phyloP scores from a whole-genome alignment of 805 yeast genomes.

The baker's yeast (Saccharomyces cerevisiae) region DNA sequence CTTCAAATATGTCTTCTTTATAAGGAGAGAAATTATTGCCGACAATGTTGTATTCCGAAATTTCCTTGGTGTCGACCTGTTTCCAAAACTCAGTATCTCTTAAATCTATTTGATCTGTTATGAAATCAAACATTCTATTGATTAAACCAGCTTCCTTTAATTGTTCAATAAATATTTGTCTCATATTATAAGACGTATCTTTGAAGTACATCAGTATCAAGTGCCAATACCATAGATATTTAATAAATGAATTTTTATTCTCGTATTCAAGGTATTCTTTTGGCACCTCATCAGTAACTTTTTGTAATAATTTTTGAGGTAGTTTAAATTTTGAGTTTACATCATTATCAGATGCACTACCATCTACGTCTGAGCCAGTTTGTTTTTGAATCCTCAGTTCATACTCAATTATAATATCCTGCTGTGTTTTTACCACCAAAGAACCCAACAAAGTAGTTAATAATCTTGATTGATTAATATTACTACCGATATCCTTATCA shows the following conservation, averaged over 20 bases:
- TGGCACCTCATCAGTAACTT: conserved; percentile 25
- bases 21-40: conserved; percentile 17
- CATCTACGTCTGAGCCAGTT: conserved; percentile 6
- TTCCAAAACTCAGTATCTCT: conserved; percentile 21
- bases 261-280: conserved; percentile 36
- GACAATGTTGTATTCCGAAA: conserved; percentile 14
- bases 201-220: conserved; percentile 54
- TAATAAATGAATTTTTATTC: conserved; percentile 31
- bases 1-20: conserved; percentile 20
- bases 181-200: conserved; percentile 55
- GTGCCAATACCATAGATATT: conserved; percentile 62
- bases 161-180: conserved; percentile 52
- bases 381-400: conserved; percentile 41
- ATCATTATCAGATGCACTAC: conserved; percentile 2
- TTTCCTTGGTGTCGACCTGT: conserved; percentile 19
- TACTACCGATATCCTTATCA: conserved; percentile 8
- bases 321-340: conserved; percentile 18
- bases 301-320: conserved; percentile 32
- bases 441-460: conserved; percentile 34
- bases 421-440: conserved; percentile 42
- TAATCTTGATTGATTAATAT: conserved; percentile 38
- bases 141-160: conserved; percentile 43
- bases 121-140: conserved; percentile 41
- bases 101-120: conserved; percentile 47
- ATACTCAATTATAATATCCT: conserved; percentile 52